Evolutionary conservation across 2,329 filamentous ascomycete genomes (phyloP).

Genomic region (Pseudogymnoascus sp.): DNA sequence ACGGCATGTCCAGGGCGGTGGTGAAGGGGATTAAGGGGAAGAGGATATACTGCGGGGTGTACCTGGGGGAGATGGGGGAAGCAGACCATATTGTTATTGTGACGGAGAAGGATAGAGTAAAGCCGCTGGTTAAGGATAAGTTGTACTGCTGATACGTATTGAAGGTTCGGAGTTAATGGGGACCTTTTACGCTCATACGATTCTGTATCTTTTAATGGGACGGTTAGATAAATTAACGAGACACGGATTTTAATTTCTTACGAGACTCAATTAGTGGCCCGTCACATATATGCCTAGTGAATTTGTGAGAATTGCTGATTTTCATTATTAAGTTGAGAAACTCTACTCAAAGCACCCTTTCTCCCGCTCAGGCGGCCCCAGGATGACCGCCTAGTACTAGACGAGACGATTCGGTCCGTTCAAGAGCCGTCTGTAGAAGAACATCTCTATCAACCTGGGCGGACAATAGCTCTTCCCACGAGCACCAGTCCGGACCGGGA

Average conservation of each 20-base stretch:
- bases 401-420: too few species aligned
- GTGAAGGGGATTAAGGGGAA: constrained; percentile 3
- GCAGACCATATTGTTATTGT: background rate
- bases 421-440: too few species aligned
- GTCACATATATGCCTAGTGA: too few species aligned
- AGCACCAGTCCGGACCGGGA: too few species aligned
- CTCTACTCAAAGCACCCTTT: too few species aligned
- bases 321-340: background rate
- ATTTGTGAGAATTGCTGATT: too few species aligned
- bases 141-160: background rate
- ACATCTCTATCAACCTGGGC: too few species aligned
- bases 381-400: too few species aligned
- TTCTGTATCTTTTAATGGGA: background rate
- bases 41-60: constrained; percentile 2
- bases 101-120: constrained; percentile 1
- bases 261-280: too few species aligned
- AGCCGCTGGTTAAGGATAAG: background rate
- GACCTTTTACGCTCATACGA: background rate
- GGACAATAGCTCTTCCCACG: too few species aligned
- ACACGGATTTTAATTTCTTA: background rate
- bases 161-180: background rate
- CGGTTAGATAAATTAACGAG: background rate
- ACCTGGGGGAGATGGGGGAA: background rate
- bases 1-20: background rate
- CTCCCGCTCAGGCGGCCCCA: too few species aligned